A percentile compares a stretch with the other conserved stretches of the same genome.
phyloP scores from a whole-genome alignment of 106 monocot genomes.

The Ottelia alismoides region DNA sequence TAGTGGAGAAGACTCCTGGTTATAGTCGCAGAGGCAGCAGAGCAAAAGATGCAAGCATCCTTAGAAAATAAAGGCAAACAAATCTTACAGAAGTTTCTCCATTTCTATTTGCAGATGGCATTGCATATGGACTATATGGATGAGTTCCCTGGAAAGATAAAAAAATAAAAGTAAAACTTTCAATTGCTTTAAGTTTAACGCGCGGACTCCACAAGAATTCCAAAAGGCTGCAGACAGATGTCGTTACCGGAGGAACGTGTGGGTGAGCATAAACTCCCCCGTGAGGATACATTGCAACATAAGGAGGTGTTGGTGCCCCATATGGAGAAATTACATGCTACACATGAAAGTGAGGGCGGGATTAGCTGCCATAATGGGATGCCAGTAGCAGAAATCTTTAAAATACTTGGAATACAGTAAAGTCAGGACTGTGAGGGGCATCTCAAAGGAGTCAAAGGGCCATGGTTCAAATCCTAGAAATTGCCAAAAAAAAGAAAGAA shows the following conservation, averaged over 20 bases:
- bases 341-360: constrained; percentile 7
- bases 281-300: constrained; percentile 35
- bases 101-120: constrained; percentile 15
- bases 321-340: constrained; percentile 32
- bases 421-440: too few species aligned
- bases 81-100: constrained; percentile 20
- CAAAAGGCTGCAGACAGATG: constrained; percentile 1
- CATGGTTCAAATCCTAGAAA: too few species aligned
- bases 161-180: neutral
- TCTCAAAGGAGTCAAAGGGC: too few species aligned
- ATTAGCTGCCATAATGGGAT: too few species aligned
- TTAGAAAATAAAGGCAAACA: neutral
- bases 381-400: neutral
- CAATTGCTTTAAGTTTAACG: neutral
- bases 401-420: neutral
- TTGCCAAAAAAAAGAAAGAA: too few species aligned
- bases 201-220: neutral
- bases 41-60: neutral
- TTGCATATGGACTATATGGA: constrained; percentile 22
- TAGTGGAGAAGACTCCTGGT: too few species aligned
- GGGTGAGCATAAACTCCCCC: constrained; percentile 33
- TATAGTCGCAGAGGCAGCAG: too few species aligned
- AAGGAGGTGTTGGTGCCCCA: constrained; percentile 33
- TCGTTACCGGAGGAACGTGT: constrained; percentile 18
- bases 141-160: constrained; percentile 23